These are phyloP conservation scores for Chamaecrista fasciculata DNA, from an alignment of 306 rosid species.

Conservation along the genomic window DNA sequence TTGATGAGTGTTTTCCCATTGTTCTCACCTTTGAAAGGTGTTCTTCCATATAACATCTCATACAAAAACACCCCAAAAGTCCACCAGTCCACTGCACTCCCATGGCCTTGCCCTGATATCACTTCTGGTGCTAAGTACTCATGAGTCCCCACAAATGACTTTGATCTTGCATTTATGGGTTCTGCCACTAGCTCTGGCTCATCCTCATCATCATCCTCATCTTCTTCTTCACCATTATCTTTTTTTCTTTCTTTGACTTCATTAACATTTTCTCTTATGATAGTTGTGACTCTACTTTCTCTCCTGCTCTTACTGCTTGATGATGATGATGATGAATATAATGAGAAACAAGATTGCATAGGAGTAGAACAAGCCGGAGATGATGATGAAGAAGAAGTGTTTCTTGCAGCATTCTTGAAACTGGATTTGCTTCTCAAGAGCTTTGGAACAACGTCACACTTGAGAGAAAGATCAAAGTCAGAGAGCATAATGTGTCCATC, in stretches of 20 bases:
- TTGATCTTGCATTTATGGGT: constrained; percentile 75
- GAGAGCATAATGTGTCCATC: constrained; percentile 97
- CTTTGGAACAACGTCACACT: constrained; percentile 90
- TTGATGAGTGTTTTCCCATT: constrained; percentile 82
- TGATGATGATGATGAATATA: constrained; percentile 41
- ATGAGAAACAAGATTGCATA: constrained; percentile 78
- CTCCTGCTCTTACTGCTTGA: constrained; percentile 40
- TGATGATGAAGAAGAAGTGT: constrained; percentile 18
- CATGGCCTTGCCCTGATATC: constrained; percentile 91
- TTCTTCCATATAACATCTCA: constrained; percentile 83
- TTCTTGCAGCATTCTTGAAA: constrained; percentile 36
- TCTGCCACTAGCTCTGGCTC: constrained; percentile 89
- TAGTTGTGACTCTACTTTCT: constrained; percentile 47
- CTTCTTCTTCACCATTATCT: neutral
- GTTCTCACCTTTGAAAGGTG: constrained; percentile 95
- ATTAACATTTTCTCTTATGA: constrained; percentile 52
- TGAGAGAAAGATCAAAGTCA: constrained; percentile 90
- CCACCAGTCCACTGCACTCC: constrained; percentile 99
- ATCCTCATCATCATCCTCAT: constrained; percentile 19
- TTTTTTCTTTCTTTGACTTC: constrained; percentile 16
- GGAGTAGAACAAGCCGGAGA: constrained; percentile 64
- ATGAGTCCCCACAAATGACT: constrained; percentile 91
- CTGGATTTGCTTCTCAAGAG: constrained; percentile 47
- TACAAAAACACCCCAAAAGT: constrained; percentile 87
- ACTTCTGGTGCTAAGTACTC: constrained; percentile 96